Evolutionary conservation across 768 basidiomycete genomes (phyloP).

Genomic region (Boletus subcaerulescens): DNA sequence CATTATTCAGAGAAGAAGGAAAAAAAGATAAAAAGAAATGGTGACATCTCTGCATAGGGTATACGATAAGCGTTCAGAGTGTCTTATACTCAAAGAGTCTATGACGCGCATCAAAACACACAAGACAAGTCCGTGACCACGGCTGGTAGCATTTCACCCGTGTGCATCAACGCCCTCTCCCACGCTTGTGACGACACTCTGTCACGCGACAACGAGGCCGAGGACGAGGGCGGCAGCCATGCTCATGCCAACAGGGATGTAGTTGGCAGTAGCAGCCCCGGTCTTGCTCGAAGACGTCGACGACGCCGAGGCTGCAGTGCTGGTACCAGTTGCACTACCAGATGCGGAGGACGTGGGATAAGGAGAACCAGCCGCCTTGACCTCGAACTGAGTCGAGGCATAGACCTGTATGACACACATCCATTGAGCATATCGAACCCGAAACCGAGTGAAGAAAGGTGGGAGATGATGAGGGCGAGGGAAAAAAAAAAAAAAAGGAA

Average conservation of each 20-base stretch:
- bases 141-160: not conserved
- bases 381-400: slow-evolving; percentile 57
- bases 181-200: not conserved
- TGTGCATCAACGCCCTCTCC: not conserved
- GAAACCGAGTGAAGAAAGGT: no score
- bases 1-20: not conserved
- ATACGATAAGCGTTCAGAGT: slow-evolving; percentile 9
- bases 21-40: not conserved
- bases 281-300: slow-evolving; percentile 15
- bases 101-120: not conserved
- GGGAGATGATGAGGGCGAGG: no score
- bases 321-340: slow-evolving; percentile 18
- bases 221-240: slow-evolving; percentile 28
- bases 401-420: slow-evolving; percentile 43
- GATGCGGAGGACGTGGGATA: slow-evolving; percentile 42
- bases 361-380: slow-evolving; percentile 52
- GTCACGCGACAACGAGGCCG: slow-evolving; percentile 28
- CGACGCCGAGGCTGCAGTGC: slow-evolving; percentile 14
- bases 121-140: not conserved
- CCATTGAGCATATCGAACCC: not conserved
- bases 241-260: slow-evolving; percentile 28
- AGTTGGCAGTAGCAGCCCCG: slow-evolving; percentile 15
- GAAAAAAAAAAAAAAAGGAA: slow-evolving; percentile 6
- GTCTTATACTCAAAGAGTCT: slow-evolving; percentile 1
- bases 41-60: slow-evolving; percentile 13